Evolutionary conservation across 306 rosid species (phyloP).

Genomic region (Trifolium pratense): DNA sequence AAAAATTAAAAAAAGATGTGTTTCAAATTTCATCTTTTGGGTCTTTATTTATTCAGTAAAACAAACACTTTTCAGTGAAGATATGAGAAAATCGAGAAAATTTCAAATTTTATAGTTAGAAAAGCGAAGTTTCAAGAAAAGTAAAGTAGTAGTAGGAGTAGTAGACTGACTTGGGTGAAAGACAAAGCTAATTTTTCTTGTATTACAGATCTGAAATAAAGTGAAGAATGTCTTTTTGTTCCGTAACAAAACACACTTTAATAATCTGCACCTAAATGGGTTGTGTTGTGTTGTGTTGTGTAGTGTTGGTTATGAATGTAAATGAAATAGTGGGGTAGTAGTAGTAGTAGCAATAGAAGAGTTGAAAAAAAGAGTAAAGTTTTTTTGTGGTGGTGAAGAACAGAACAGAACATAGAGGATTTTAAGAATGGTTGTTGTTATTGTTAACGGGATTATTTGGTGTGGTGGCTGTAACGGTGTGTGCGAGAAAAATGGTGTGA

Average conservation of each 20-base stretch:
- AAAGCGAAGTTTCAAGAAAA: too few relatives aligned
- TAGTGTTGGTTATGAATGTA: not conserved
- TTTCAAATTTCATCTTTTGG: constrained; percentile 54
- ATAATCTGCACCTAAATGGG: constrained; percentile 1
- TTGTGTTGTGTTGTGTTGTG: not conserved
- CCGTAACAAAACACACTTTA: constrained; percentile 5
- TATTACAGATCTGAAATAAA: constrained; percentile 60
- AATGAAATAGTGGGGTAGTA: not conserved
- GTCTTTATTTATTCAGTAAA: constrained; percentile 35
- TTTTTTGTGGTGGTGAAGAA: not conserved
- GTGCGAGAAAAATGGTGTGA: constrained; percentile 1
- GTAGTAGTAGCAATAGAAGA: not conserved
- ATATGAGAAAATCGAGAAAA: constrained; percentile 19
- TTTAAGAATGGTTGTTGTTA: not conserved
- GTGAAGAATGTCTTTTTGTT: constrained; percentile 36
- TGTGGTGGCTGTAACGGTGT: constrained; percentile 28
- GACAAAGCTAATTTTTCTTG: constrained; percentile 27
- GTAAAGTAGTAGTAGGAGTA: not conserved
- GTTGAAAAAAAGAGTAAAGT: constrained; percentile 18
- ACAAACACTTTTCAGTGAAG: constrained; percentile 37
- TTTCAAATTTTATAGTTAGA: constrained; percentile 25
- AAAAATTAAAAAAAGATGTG: not conserved
- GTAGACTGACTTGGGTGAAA: constrained; percentile 32
- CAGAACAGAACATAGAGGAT: not conserved
- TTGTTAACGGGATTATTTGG: constrained; percentile 45